Evolutionary conservation across 306 rosid genomes (phyloP).

Genomic region (Ammopiptanthus mongolicus): DNA sequence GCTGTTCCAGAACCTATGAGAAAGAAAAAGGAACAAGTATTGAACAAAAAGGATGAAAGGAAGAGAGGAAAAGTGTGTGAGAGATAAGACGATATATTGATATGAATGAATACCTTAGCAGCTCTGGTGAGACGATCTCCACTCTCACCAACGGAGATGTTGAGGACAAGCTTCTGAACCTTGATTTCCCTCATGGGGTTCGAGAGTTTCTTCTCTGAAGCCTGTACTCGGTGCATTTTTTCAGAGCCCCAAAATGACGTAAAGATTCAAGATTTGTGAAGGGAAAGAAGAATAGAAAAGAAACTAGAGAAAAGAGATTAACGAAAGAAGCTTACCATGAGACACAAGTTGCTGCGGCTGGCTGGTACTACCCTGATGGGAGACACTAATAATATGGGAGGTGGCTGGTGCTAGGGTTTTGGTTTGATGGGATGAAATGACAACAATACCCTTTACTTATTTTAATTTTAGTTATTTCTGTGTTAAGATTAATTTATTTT

Average conservation of each 20-base stretch:
- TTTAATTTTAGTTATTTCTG: no score
- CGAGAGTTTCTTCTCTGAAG: constrained; percentile 65
- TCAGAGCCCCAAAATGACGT: neutral
- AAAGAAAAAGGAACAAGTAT: neutral
- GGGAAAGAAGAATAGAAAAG: neutral
- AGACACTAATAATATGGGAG: no score
- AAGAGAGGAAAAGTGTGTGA: neutral
- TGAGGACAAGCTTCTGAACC: constrained; percentile 76
- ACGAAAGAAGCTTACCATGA: neutral
- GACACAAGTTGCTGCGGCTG: neutral
- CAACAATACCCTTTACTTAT: no score
- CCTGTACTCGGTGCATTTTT: constrained; percentile 29
- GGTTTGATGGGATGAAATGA: no score
- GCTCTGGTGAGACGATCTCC: constrained; percentile 86
- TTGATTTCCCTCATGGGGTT: constrained; percentile 85
- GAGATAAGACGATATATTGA: neutral
- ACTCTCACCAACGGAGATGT: constrained; percentile 78
- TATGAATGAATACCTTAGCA: constrained; percentile 38
- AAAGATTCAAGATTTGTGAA: neutral
- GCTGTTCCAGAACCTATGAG: constrained; percentile 66
- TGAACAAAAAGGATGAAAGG: neutral
- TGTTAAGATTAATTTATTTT: no score
- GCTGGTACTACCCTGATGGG: no score
- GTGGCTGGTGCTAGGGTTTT: no score
- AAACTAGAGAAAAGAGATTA: neutral